phyloP scores from a whole-genome alignment of 2,329 filamentous ascomycete species.

The Curvularia lunata region DNA sequence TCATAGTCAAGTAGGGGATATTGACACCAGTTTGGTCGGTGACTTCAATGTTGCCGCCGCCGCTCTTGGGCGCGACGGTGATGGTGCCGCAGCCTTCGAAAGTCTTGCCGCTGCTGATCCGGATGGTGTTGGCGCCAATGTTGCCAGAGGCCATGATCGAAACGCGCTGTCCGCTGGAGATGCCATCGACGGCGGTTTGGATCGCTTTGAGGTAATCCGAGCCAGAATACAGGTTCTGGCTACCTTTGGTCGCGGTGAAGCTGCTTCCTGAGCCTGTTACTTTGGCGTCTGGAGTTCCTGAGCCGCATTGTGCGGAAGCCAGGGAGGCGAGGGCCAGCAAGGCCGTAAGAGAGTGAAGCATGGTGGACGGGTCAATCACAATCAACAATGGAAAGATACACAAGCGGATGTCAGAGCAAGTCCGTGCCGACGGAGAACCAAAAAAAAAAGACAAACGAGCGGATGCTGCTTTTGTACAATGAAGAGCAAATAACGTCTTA shows the following conservation, averaged over 20 bases:
- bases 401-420: background rate
- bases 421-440: background rate
- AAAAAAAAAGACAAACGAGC: background rate
- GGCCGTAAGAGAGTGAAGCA: constrained; percentile 51
- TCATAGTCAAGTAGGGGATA: constrained; percentile 65
- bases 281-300: constrained; percentile 54
- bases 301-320: constrained; percentile 56
- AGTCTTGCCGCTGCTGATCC: constrained; percentile 60
- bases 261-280: constrained; percentile 57
- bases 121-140: constrained; percentile 61
- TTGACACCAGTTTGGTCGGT: constrained; percentile 56
- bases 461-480: background rate
- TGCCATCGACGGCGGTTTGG: constrained; percentile 61
- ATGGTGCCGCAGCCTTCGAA: constrained; percentile 67
- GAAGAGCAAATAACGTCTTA: background rate
- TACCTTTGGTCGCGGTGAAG: constrained; percentile 56
- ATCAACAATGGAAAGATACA: background rate
- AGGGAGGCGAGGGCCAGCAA: constrained; percentile 52
- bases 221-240: constrained; percentile 58
- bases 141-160: constrained; percentile 62
- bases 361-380: constrained; percentile 25
- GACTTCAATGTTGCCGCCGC: constrained; percentile 62
- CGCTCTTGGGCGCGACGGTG: constrained; percentile 52
- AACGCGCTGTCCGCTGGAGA: constrained; percentile 60
- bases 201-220: constrained; percentile 62